phyloP scores from a whole-genome alignment of 148 eudicot genomes.

The Fagopyrum esculentum region DNA sequence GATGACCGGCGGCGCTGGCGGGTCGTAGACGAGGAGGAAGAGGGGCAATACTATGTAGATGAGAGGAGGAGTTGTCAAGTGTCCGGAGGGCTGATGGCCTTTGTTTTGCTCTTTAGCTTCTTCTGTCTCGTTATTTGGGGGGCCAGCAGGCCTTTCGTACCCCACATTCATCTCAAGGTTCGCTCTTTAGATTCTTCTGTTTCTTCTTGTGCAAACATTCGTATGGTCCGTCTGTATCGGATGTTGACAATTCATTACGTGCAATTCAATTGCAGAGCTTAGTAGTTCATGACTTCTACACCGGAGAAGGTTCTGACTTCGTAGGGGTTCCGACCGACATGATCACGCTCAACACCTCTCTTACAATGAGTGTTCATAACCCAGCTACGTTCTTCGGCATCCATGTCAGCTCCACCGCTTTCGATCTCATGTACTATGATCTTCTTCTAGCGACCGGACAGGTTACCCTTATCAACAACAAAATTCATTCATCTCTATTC shows the following conservation, averaged over 20 bases:
- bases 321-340: constrained; percentile 69
- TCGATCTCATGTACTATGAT: constrained; percentile 39
- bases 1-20: constrained; percentile 17
- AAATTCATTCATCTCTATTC: too few relatives aligned
- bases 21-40: constrained; percentile 32
- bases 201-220: too few relatives aligned
- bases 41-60: constrained; percentile 23
- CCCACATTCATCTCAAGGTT: constrained; percentile 53
- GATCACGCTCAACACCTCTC: constrained; percentile 38
- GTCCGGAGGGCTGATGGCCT: constrained; percentile 19
- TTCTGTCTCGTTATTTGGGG: constrained; percentile 57
- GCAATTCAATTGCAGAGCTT: constrained; percentile 35
- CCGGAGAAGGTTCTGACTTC: constrained; percentile 51
- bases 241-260: too few relatives aligned
- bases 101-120: constrained; percentile 23
- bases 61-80: constrained; percentile 18
- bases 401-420: constrained; percentile 37
- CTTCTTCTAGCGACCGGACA: constrained; percentile 55
- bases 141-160: constrained; percentile 41
- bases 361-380: constrained; percentile 43
- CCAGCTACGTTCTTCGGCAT: constrained; percentile 71
- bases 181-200: not conserved
- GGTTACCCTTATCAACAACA: constrained; percentile 22
- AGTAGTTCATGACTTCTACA: constrained; percentile 32
- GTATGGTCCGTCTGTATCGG: too few relatives aligned